These are phyloP conservation scores for Mariannaea sp. DNA, from an alignment of 2,329 filamentous ascomycete species.

Conservation along the genomic window DNA sequence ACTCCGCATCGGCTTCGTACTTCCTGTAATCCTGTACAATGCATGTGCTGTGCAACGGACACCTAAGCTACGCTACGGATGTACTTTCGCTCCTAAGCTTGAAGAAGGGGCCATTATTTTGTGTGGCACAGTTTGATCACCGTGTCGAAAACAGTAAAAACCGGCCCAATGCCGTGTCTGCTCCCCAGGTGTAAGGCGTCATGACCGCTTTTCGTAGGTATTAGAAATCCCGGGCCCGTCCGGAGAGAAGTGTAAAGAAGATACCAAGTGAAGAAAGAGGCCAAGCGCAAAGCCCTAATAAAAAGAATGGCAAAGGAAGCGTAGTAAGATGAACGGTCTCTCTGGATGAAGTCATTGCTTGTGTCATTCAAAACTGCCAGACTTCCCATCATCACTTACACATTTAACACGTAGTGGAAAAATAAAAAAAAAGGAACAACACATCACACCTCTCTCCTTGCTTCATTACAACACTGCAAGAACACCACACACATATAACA, in stretches of 20 bases:
- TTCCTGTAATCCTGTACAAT: too few species aligned
- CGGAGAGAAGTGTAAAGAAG: slow-evolving; percentile 22
- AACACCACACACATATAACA: too few species aligned
- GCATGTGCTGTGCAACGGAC: too few species aligned
- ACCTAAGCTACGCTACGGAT: too few species aligned
- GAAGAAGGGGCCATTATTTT: too few species aligned
- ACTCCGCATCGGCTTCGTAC: slow-evolving; percentile 7
- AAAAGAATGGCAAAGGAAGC: not conserved
- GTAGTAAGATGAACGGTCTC: too few species aligned
- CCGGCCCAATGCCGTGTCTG: slow-evolving; percentile 14
- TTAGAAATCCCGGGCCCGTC: slow-evolving; percentile 19
- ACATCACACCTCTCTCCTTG: not conserved
- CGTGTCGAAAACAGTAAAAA: too few species aligned
- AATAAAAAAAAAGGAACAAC: not conserved
- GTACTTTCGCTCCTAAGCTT: too few species aligned
- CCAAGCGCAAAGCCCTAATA: not conserved
- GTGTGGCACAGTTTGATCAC: not conserved
- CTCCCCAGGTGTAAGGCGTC: slow-evolving; percentile 21
- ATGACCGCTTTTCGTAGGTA: slow-evolving; percentile 18
- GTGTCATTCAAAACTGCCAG: too few species aligned
- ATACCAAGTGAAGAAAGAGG: not conserved
- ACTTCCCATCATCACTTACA: slow-evolving; percentile 1
- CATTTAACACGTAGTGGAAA: not conserved
- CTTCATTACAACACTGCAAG: not conserved
- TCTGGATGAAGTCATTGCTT: too few species aligned